phyloP scores from a whole-genome alignment of 1,284 basidiomycete genomes.

The Rhodotorula sp. region DNA sequence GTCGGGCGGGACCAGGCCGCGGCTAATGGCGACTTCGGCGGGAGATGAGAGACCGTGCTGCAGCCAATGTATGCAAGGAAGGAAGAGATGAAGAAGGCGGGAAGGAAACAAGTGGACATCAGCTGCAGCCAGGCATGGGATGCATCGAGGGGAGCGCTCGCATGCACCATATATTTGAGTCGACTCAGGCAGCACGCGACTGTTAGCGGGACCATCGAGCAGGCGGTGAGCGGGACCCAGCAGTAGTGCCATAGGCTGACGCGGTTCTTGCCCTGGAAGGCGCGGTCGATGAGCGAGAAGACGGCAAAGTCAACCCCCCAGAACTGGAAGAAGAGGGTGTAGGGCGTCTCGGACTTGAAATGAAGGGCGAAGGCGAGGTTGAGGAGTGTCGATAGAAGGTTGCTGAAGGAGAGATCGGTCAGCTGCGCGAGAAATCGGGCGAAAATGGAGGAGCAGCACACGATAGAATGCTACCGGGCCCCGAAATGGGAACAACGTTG shows the following conservation, averaged over 20 bases:
- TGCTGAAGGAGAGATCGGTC: background rate
- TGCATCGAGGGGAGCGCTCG: too few species aligned
- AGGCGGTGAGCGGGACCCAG: slow-evolving; percentile 15
- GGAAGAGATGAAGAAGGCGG: too few species aligned
- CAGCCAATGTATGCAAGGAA: too few species aligned
- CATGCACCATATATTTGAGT: slow-evolving; percentile 6
- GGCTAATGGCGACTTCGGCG: background rate
- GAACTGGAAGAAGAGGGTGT: slow-evolving; percentile 8
- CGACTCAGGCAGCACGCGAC: background rate
- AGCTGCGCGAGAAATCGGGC: background rate
- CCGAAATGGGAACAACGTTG: slow-evolving; percentile 17
- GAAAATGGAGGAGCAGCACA: background rate
- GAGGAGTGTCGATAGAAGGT: background rate
- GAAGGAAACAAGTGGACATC: too few species aligned
- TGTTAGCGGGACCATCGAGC: slow-evolving; percentile 4
- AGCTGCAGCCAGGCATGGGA: too few species aligned
- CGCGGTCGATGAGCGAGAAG: slow-evolving; percentile 15
- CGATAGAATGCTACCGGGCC: slow-evolving; percentile 11
- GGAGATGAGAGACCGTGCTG: background rate
- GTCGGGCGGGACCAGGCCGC: too few species aligned
- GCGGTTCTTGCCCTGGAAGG: slow-evolving; percentile 13
- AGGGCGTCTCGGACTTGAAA: background rate
- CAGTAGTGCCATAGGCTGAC: slow-evolving; percentile 17
- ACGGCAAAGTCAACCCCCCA: slow-evolving; percentile 2
- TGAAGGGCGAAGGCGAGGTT: slow-evolving; percentile 10